Evolutionary conservation across 169 alveolate genomes (phyloP).

Genomic region (Plasmodium falciparum): DNA sequence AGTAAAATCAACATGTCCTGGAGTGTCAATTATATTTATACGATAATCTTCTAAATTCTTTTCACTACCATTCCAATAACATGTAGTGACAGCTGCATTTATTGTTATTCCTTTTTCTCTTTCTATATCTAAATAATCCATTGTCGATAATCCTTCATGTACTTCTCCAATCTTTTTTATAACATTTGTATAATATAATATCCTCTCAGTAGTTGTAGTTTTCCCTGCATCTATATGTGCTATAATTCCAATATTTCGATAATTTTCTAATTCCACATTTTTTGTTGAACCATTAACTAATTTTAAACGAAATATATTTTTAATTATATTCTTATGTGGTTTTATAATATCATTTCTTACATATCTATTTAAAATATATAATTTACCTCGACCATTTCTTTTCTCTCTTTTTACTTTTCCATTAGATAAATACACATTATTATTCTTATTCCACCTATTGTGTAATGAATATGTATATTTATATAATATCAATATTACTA

Average conservation of each 20-base stretch:
- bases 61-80: constrained; percentile 93
- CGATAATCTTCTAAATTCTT: constrained; percentile 86
- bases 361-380: constrained; percentile 11
- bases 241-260: constrained; percentile 94
- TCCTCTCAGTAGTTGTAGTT: constrained; percentile 97
- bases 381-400: neutral
- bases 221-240: constrained; percentile 99
- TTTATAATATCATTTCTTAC: neutral
- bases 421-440: neutral
- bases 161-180: constrained; percentile 90
- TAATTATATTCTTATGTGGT: neutral
- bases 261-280: constrained; percentile 77
- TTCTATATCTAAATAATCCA: constrained; percentile 97
- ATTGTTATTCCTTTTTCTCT: constrained; percentile 97
- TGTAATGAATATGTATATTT: neutral
- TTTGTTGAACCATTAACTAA: constrained; percentile 24
- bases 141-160: constrained; percentile 93
- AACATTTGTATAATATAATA: constrained; percentile 94
- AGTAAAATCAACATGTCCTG: constrained; percentile 97
- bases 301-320: constrained; percentile 34
- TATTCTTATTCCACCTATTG: constrained; percentile 1
- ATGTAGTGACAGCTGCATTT: constrained; percentile 97
- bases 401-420: neutral
- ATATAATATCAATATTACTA: constrained; percentile 8
- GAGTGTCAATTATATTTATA: constrained; percentile 97